Evolutionary conservation across 2,329 filamentous ascomycete species (phyloP).

Genomic region (Sclerotinia minor): DNA sequence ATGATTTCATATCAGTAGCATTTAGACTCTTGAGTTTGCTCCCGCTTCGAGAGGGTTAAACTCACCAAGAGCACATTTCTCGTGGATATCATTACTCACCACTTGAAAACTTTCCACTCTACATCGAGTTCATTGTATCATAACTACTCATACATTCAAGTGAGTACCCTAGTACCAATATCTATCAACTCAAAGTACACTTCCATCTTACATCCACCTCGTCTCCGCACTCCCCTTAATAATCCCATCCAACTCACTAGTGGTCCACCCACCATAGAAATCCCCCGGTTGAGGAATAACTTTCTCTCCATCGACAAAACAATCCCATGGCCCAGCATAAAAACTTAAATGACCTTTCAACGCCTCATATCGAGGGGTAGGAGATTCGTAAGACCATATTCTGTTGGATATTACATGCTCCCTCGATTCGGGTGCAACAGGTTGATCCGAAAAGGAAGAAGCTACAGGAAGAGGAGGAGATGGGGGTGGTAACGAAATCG

Average conservation of each 20-base stretch:
- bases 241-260: slow-evolving; percentile 56
- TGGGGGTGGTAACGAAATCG: slow-evolving; percentile 45
- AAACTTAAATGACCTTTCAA: slow-evolving; percentile 60
- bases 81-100: too few species aligned
- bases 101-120: too few species aligned
- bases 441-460: background rate
- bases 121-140: too few species aligned
- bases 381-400: slow-evolving; percentile 60
- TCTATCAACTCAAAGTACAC: too few species aligned
- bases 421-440: slow-evolving; percentile 17
- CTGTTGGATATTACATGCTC: slow-evolving; percentile 48
- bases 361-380: slow-evolving; percentile 52
- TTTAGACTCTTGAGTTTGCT: too few species aligned
- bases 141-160: too few species aligned
- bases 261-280: slow-evolving; percentile 66
- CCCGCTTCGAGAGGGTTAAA: too few species aligned
- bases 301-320: slow-evolving; percentile 60
- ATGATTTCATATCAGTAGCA: too few species aligned
- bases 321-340: slow-evolving; percentile 62
- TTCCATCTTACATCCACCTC: slow-evolving; percentile 31
- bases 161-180: too few species aligned
- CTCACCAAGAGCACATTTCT: too few species aligned
- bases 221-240: slow-evolving; percentile 47
- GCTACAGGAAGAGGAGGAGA: slow-evolving; percentile 32
- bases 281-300: slow-evolving; percentile 61